Evolutionary conservation across 805 yeast species (phyloP).

Genomic region (Kluyveromyces aestuarii): DNA sequence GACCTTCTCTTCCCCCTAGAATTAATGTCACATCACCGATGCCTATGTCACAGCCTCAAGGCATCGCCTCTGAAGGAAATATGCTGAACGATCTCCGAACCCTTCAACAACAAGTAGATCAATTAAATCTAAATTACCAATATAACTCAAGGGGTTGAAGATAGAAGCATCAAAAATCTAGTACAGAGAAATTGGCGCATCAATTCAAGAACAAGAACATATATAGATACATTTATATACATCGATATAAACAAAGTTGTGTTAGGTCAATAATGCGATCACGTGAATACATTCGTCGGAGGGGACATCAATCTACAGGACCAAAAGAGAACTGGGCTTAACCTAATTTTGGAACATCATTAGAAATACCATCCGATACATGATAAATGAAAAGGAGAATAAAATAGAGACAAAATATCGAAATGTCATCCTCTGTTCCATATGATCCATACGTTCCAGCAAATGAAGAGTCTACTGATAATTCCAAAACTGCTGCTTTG

Average conservation of each 20-base stretch:
- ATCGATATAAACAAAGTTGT: too few relatives aligned
- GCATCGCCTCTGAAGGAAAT: slow-evolving; percentile 25
- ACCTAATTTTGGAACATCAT: background rate
- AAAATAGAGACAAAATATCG: background rate
- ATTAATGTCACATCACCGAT: slow-evolving; percentile 6
- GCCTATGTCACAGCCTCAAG: slow-evolving; percentile 11
- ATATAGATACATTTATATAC: background rate
- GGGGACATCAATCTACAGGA: background rate
- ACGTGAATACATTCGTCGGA: background rate
- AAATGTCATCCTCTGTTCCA: slow-evolving; percentile 71
- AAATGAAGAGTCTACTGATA: slow-evolving; percentile 29
- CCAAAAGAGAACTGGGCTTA: background rate
- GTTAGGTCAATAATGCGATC: background rate
- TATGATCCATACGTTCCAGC: slow-evolving; percentile 81
- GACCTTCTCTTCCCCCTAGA: background rate
- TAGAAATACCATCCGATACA: background rate
- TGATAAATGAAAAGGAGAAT: background rate
- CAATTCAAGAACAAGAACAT: too few relatives aligned
- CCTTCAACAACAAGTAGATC: slow-evolving; percentile 62
- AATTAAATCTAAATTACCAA: slow-evolving; percentile 29
- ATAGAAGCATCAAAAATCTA: background rate
- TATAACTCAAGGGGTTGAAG: background rate
- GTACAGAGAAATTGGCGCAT: too few relatives aligned
- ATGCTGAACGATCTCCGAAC: slow-evolving; percentile 58
- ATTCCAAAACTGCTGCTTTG: slow-evolving; percentile 65